Conservation (phyloP, 2,329 filamentous ascomycete genomes). For the Talaromyces sp. region DNA sequence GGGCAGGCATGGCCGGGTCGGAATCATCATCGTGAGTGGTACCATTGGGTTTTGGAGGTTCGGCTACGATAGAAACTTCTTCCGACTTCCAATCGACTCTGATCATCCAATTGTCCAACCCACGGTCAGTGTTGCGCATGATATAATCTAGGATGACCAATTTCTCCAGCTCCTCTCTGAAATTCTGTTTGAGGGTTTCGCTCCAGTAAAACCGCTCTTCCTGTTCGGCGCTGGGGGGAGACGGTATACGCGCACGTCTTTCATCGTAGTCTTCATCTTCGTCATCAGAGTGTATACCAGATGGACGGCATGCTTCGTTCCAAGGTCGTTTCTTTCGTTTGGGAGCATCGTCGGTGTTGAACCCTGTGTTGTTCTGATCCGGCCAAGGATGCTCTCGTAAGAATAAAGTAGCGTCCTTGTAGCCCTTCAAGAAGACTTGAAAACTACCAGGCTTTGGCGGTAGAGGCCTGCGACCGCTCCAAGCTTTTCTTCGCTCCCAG, state of each 20-base stretch:
- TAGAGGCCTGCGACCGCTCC: conserved; percentile 79
- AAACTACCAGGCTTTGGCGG: conserved; percentile 93
- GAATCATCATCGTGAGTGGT: conserved; percentile 46
- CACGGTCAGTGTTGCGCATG: conserved; percentile 97
- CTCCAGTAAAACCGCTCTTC: conserved; percentile 74
- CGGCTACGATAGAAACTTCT: conserved; percentile 79
- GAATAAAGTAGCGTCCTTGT: conserved; percentile 95
- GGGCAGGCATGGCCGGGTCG: conserved; percentile 51
- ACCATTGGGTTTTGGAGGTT: conserved; percentile 67
- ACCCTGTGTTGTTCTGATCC: conserved; percentile 71
- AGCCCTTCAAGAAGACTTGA: conserved; percentile 94
- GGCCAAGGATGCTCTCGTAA: conserved; percentile 95
- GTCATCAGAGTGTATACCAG: conserved; percentile 56
- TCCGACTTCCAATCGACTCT: conserved; percentile 84
- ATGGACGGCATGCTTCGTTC: conserved; percentile 78
- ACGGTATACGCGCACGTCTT: conserved; percentile 37
- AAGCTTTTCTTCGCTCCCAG: conserved; percentile 87
- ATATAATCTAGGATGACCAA: conserved; percentile 97
- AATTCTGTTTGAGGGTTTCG: conserved; percentile 79
- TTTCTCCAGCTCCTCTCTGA: conserved; percentile 93
- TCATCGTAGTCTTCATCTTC: conserved; percentile 54
- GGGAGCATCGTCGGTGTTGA: conserved; percentile 65
- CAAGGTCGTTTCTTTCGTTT: conserved; percentile 68
- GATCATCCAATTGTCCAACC: conserved; percentile 99
- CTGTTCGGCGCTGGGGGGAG: conserved; percentile 46